Percentiles rank a stretch among this genome's conserved stretches.
These are phyloP conservation scores for Hypoxylon sp. DNA, from an alignment of 2,329 filamentous ascomycete genomes.

Conservation along the genomic window DNA sequence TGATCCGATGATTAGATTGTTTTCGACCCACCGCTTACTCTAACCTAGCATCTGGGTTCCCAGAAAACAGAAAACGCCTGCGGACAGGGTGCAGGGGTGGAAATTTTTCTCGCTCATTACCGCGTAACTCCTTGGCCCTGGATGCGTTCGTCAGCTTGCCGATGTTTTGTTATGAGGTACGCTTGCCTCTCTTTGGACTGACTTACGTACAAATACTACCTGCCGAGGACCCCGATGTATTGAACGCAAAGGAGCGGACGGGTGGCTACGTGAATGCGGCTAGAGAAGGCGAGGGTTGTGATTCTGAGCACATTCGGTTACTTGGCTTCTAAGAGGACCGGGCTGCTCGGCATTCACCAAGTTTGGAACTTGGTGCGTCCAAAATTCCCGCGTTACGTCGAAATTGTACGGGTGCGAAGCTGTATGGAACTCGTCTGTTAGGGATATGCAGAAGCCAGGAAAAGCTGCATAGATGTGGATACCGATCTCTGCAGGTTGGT, in stretches of 20 bases:
- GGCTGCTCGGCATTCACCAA: not conserved
- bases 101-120: slow-evolving; percentile 22
- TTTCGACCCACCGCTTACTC: slow-evolving; percentile 38
- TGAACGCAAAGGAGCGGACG: not conserved
- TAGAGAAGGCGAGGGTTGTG: not conserved
- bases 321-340: not conserved
- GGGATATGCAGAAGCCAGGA: not conserved
- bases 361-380: slow-evolving; percentile 2
- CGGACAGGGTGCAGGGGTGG: slow-evolving; percentile 28
- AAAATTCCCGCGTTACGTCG: not conserved
- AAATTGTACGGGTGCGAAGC: slow-evolving; percentile 3
- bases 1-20: slow-evolving; percentile 54
- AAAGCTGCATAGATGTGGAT: slow-evolving; percentile 29
- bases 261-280: not conserved
- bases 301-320: not conserved
- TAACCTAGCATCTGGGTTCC: slow-evolving; percentile 4
- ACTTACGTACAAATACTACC: slow-evolving; percentile 35
- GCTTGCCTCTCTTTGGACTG: slow-evolving; percentile 8
- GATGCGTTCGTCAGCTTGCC: not conserved
- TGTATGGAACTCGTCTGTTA: not conserved
- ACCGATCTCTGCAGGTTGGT: slow-evolving; percentile 16
- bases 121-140: slow-evolving; percentile 3
- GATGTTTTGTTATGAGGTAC: not conserved
- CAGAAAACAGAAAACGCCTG: slow-evolving; percentile 19
- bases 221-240: not conserved